These are phyloP conservation scores for Cutaneotrichosporon sp. DNA, from an alignment of 1,284 basidiomycete genomes.

Conservation along the genomic window DNA sequence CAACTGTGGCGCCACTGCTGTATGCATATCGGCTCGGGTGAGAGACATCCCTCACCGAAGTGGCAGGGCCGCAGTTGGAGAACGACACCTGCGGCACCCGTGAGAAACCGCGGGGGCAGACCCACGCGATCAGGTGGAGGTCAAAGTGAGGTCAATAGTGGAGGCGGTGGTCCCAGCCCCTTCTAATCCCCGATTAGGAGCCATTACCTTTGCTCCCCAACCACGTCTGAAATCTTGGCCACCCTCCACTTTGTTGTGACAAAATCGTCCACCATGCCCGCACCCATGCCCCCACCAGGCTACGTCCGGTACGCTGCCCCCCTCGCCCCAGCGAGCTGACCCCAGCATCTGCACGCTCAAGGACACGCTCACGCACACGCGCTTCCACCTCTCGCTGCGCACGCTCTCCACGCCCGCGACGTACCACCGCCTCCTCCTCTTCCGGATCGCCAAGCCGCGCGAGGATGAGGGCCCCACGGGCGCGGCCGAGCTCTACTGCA, in stretches of 20 bases:
- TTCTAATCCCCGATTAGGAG: neutral
- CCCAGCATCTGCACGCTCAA: constrained; percentile 60
- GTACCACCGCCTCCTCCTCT: constrained; percentile 73
- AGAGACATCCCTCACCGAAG: no score
- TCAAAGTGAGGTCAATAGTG: neutral
- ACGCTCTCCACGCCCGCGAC: constrained; percentile 59
- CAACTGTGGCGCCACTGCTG: no score
- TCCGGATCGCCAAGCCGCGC: constrained; percentile 59
- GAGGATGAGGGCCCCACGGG: constrained; percentile 25
- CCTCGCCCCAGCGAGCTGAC: constrained; percentile 1
- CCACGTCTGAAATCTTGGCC: neutral
- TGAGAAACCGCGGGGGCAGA: neutral
- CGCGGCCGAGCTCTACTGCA: constrained; percentile 67
- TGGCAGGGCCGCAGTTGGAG: no score
- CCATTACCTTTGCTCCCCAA: neutral
- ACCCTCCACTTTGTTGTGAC: neutral
- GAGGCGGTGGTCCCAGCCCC: no score
- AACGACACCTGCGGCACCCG: no score
- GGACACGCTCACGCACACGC: constrained; percentile 63
- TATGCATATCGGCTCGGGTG: no score
- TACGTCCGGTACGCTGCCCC: constrained; percentile 3
- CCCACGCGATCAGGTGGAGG: neutral
- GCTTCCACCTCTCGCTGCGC: constrained; percentile 68
- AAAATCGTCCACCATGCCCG: constrained; percentile 4
- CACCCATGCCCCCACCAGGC: neutral